These are phyloP conservation scores for Cystoisospora suis DNA, from an alignment of 169 alveolate genomes.

Conservation along the genomic window DNA sequence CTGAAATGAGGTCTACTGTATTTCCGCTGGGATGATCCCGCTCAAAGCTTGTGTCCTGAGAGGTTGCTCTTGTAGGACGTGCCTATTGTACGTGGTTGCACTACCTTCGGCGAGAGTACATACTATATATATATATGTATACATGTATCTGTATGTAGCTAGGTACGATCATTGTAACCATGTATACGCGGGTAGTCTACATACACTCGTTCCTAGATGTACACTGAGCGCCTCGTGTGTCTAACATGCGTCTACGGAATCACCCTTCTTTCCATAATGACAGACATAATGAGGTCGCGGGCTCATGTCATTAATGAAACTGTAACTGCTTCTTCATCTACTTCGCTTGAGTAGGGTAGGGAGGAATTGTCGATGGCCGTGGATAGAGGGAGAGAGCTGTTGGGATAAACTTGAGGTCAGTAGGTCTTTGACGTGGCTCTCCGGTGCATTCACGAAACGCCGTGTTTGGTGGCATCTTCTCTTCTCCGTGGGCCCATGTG, in stretches of 20 bases:
- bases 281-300: not conserved
- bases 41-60: not conserved
- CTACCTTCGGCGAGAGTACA: not conserved
- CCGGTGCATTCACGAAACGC: not conserved
- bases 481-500: not conserved
- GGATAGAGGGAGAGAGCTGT: not conserved
- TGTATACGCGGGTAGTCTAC: not conserved
- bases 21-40: too few relatives aligned
- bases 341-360: not conserved
- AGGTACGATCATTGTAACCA: not conserved
- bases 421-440: not conserved
- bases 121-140: not conserved
- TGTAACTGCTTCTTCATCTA: not conserved
- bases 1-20: too few relatives aligned
- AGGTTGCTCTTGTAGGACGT: not conserved
- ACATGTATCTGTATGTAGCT: not conserved
- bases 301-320: not conserved
- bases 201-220: not conserved
- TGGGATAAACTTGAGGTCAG: not conserved
- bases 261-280: not conserved
- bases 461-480: not conserved
- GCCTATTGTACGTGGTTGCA: not conserved
- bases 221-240: not conserved
- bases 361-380: not conserved
- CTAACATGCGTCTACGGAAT: not conserved